Evolutionary conservation across 2,329 filamentous ascomycete species (phyloP), one percentile per base, ranked within the genome.

Genomic region (Xylariaceae sp.): DNA sequence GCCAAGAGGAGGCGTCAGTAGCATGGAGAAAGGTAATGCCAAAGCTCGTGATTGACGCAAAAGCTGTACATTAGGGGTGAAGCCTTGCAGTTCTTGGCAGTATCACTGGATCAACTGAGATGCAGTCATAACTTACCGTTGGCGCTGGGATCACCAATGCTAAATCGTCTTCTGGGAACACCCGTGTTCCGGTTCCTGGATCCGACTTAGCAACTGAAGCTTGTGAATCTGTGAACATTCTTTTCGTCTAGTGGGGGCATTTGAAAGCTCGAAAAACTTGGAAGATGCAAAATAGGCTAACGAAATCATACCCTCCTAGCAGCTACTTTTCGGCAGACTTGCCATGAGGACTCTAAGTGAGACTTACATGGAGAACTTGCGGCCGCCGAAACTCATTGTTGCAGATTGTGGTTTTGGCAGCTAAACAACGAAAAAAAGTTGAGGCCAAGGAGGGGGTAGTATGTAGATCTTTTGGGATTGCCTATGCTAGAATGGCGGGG

Each of bases 161-260:
- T 83, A 60, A 82, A 83, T 55, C 80, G 75, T 51, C 80, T 72
- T 35, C 80, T 75, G 48, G 80, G 80, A 33, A 76, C 74, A 57
- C 80, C 80, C 42, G 80, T 82, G 61, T 82, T 78, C 60, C 79
- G 74, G 67, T 84, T 83, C 68, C 59, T 62, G 29, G 49, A 25
- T 39, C 22, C 25, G 22, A 14, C 42, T 52, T 36, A 54, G 50
- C 29, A 34, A 32, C 22, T 37, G 6, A 35, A 25, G 21, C 22
- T 20, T 21, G 20, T 38, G 37, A 38, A 5, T 21, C 12, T n/a
- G n/a, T n/a, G n/a, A n/a, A n/a, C n/a, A n/a, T n/a, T n/a, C n/a
- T n/a, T n/a, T n/a, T n/a, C n/a, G n/a, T n/a, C n/a, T n/a, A n/a
- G n/a, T n/a, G n/a, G n/a, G n/a, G n/a, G n/a, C n/a, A n/a, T n/a